Evolutionary conservation across 2,329 filamentous ascomycete genomes (phyloP).

Genomic region (Cryphonectria radicalis): DNA sequence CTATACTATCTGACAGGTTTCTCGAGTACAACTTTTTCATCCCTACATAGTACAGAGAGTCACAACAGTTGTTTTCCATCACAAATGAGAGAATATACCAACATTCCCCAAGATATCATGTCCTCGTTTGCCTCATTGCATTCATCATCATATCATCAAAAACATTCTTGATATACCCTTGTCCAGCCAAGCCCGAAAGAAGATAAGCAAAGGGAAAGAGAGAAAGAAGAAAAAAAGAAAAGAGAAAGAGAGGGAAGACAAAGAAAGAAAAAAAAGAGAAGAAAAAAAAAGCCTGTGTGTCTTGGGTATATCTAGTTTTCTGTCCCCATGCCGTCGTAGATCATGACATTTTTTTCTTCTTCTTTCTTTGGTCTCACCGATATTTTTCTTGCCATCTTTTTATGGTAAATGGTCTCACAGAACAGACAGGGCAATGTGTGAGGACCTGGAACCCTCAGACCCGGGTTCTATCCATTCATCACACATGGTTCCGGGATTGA

Average conservation of each 20-base stretch:
- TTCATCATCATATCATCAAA: constrained; percentile 14
- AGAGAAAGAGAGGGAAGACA: too few relatives aligned
- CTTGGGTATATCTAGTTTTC: constrained; percentile 19
- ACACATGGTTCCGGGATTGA: neutral
- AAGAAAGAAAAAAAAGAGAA: too few relatives aligned
- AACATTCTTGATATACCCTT: neutral
- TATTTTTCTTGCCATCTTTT: neutral
- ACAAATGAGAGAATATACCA: neutral
- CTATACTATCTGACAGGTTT: constrained; percentile 1
- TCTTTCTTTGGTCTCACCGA: neutral
- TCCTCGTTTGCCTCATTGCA: neutral
- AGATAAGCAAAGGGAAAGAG: neutral
- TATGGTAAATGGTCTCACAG: neutral
- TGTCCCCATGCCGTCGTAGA: neutral
- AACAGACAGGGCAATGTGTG: neutral
- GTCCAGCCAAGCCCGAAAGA: neutral
- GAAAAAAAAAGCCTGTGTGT: constrained; percentile 6
- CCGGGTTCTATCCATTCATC: neutral
- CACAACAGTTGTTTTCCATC: neutral
- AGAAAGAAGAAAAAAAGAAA: neutral
- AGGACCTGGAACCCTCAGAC: neutral
- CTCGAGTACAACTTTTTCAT: constrained; percentile 9
- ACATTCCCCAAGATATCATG: neutral
- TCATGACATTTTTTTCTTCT: neutral
- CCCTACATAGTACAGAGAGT: constrained; percentile 4